These are phyloP conservation scores for Coleophoma eucalyptorum DNA, from an alignment of 2,329 filamentous ascomycete species.

Conservation along the genomic window DNA sequence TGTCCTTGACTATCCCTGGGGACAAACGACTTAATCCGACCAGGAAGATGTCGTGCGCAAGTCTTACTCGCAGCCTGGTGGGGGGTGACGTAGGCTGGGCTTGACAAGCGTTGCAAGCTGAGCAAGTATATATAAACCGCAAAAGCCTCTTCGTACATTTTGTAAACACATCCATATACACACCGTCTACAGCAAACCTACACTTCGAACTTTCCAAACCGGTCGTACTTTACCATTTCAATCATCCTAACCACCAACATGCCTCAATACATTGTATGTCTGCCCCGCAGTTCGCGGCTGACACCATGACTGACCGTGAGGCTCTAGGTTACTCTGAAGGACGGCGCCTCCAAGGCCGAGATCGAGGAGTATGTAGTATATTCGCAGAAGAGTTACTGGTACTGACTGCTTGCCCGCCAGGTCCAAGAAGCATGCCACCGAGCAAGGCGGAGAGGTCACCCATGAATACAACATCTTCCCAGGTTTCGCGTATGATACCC, in stretches of 20 bases:
- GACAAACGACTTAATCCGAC: too few relatives aligned
- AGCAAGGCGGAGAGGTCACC: conserved; percentile 78
- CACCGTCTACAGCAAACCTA: too few relatives aligned
- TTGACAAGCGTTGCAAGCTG: too few relatives aligned
- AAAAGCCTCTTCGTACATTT: too few relatives aligned
- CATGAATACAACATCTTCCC: conserved; percentile 87
- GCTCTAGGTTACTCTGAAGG: conserved; percentile 73
- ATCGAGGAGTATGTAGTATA: conserved; percentile 55
- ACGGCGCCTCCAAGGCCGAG: conserved; percentile 61
- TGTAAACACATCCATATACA: too few relatives aligned
- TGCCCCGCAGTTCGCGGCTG: neutral
- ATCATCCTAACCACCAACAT: conserved; percentile 1
- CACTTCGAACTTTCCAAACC: too few relatives aligned
- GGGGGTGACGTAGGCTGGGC: too few relatives aligned
- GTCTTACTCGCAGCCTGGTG: too few relatives aligned
- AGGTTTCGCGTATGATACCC: conserved; percentile 75
- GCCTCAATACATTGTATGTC: conserved; percentile 13
- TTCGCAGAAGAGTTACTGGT: neutral
- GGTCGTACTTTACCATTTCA: too few relatives aligned
- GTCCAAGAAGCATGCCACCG: conserved; percentile 69
- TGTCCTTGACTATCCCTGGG: too few relatives aligned
- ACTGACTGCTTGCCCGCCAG: conserved; percentile 34
- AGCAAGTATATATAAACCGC: too few relatives aligned
- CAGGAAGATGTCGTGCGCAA: too few relatives aligned
- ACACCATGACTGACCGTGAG: neutral